Base-by-base conservation (phyloP, 2,329 filamentous ascomycete genomes). In the Ophiocordyceps unilateralis region DNA sequence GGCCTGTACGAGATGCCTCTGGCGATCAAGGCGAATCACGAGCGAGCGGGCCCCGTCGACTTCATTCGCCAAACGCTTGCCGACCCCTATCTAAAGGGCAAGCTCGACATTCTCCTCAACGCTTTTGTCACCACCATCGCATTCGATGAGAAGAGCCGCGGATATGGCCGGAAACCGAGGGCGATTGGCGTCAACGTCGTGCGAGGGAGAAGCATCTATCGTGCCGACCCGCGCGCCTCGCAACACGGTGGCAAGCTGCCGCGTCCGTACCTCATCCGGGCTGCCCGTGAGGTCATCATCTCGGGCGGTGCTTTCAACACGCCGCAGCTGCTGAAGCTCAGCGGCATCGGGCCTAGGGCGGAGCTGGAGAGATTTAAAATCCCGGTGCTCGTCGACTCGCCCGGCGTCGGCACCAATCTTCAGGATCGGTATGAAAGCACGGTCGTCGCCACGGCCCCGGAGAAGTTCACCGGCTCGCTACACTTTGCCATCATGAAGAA, bases 331-430 rank as follows among this genome's bases (percentile, higher is more conserved):
- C 60, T 70, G 11, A 65, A 68, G 54, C 57, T 67, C 10, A 65
- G 61, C 24, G 67, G 67, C 17, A 54, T 70, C 41, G 67, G 67
- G 1, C 58, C 62, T 10, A 54, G 51, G 15, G 53, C 48, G 1
- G 62, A 67, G 51, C 58, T 68, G 15, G 41, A 52, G 26, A 47
- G 48, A 28, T 52, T 69, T 50, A 55, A 60, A 20, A 78, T 80
- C 46, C 57, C 64, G 1, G 64, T 76, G 5, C 51, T 77, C 34
- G 58, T 62, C 2, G 66, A 81, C 51, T 63, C 76, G 1, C 76
- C 75, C 0, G 78, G 75, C 39, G 76, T 83, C 10, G 78, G 78
- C 21, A 67, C 63, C 26, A 78, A 79, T 55, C 47, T 57, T 11
- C 48, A 51, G 43, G 55, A 57, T 43, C 53, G 51, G 26, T 55